Conservation (phyloP, 2,329 filamentous ascomycete species). For the Sodiomyces alkalinus region DNA sequence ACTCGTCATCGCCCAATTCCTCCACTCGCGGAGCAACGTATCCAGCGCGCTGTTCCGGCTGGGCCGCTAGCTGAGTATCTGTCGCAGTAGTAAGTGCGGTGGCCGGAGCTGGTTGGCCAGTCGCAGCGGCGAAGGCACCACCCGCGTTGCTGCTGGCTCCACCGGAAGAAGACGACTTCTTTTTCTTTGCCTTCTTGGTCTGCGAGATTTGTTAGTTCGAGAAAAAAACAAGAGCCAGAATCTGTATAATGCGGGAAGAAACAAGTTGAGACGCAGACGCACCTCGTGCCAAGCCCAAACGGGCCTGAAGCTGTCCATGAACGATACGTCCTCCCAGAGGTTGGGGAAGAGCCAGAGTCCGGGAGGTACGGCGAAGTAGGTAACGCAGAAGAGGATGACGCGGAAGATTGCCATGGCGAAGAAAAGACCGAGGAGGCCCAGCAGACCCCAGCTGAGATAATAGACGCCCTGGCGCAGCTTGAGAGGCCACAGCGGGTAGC, state of each 20-base stretch:
- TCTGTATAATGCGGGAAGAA: neutral
- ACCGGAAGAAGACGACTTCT: constrained; percentile 18
- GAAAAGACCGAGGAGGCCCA: constrained; percentile 81
- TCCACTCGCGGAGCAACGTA: constrained; percentile 38
- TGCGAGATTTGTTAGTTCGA: constrained; percentile 12
- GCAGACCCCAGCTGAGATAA: constrained; percentile 90
- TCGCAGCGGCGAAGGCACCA: constrained; percentile 32
- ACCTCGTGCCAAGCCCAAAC: constrained; percentile 98
- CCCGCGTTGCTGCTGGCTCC: constrained; percentile 15
- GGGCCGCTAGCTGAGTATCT: constrained; percentile 34
- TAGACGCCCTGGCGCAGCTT: constrained; percentile 86
- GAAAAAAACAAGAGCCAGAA: no score
- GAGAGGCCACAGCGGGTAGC: constrained; percentile 94
- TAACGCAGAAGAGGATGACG: constrained; percentile 84
- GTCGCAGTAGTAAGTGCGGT: constrained; percentile 42
- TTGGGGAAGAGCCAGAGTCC: constrained; percentile 98
- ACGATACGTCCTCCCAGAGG: constrained; percentile 94
- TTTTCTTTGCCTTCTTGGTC: constrained; percentile 39
- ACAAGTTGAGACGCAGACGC: constrained; percentile 14
- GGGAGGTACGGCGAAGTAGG: constrained; percentile 69
- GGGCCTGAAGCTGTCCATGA: constrained; percentile 92
- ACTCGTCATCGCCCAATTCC: constrained; percentile 36
- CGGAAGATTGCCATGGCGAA: constrained; percentile 97
- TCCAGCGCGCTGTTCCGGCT: constrained; percentile 20
- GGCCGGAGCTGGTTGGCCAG: constrained; percentile 36